Evolutionary conservation across 805 yeast genomes (phyloP).

Genomic region (Spathaspora boniae): DNA sequence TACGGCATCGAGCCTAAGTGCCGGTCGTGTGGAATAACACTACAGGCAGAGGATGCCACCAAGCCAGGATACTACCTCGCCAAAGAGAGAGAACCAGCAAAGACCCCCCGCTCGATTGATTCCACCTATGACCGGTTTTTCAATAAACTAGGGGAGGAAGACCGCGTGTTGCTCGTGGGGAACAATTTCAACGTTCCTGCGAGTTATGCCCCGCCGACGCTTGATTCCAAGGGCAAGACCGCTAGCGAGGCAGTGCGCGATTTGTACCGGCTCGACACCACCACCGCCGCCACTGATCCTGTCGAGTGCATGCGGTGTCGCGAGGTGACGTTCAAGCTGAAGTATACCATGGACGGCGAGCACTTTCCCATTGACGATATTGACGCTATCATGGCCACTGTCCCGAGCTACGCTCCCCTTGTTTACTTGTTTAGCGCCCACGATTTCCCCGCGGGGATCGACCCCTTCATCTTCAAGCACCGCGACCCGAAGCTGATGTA

Average conservation of each 20-base stretch:
- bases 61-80: slow-evolving; percentile 42
- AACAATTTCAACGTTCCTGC: slow-evolving; percentile 8
- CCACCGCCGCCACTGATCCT: too few relatives aligned
- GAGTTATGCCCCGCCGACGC: too few relatives aligned
- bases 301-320: slow-evolving; percentile 55
- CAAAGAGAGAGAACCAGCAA: neutral
- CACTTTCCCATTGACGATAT: slow-evolving; percentile 27
- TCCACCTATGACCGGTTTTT: slow-evolving; percentile 18
- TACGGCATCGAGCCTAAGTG: slow-evolving; percentile 29
- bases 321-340: slow-evolving; percentile 45
- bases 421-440: slow-evolving; percentile 62
- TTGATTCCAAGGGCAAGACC: too few relatives aligned
- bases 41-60: slow-evolving; percentile 39
- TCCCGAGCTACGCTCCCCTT: slow-evolving; percentile 46
- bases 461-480: slow-evolving; percentile 30
- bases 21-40: slow-evolving; percentile 53
- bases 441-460: slow-evolving; percentile 69
- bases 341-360: slow-evolving; percentile 24
- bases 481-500: slow-evolving; percentile 32
- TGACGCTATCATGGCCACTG: slow-evolving; percentile 17
- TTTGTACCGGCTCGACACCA: slow-evolving; percentile 3
- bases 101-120: slow-evolving; percentile 20
- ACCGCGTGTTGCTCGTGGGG: slow-evolving; percentile 23
- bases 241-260: neutral
- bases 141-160: slow-evolving; percentile 21